Percentiles rank a stretch among this genome's conserved stretches.
phyloP scores from a whole-genome alignment of 2,329 filamentous ascomycete genomes.

The Colletotrichum sp. region DNA sequence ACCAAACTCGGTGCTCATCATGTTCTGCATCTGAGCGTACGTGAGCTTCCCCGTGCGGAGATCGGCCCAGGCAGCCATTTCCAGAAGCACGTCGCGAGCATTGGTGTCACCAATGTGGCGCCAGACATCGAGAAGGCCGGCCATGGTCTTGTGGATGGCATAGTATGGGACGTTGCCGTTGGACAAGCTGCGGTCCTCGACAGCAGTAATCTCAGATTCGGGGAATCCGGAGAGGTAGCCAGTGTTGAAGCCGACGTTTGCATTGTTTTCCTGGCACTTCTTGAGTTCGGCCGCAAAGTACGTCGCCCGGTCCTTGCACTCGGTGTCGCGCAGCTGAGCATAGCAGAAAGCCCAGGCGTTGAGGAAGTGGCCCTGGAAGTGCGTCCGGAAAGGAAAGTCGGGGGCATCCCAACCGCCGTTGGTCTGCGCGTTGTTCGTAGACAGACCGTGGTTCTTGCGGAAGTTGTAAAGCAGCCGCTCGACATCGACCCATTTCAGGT shows the following conservation, averaged over 20 bases:
- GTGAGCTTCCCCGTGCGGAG: slow-evolving; percentile 46
- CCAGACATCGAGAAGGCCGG: slow-evolving; percentile 56
- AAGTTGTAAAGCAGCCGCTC: slow-evolving; percentile 55
- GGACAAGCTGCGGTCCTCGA: slow-evolving; percentile 47
- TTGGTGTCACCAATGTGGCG: slow-evolving; percentile 44
- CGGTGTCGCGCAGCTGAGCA: slow-evolving; percentile 43
- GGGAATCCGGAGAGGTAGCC: slow-evolving; percentile 59
- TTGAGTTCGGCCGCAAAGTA: slow-evolving; percentile 51
- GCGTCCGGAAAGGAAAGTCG: slow-evolving; percentile 56
- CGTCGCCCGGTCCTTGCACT: slow-evolving; percentile 48
- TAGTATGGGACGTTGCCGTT: slow-evolving; percentile 61
- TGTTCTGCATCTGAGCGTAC: slow-evolving; percentile 49
- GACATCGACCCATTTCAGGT: slow-evolving; percentile 48
- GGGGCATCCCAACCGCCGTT: slow-evolving; percentile 61
- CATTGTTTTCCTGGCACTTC: slow-evolving; percentile 57
- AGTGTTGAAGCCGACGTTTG: slow-evolving; percentile 42
- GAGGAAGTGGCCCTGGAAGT: slow-evolving; percentile 56
- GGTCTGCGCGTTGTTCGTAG: slow-evolving; percentile 46
- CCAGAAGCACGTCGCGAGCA: slow-evolving; percentile 47
- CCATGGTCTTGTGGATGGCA: slow-evolving; percentile 58
- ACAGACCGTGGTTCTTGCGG: slow-evolving; percentile 48
- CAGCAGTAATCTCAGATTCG: slow-evolving; percentile 50
- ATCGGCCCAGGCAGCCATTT: slow-evolving; percentile 54
- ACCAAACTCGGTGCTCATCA: slow-evolving; percentile 55
- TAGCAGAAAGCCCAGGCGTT: slow-evolving; percentile 56